Base-by-base conservation (phyloP, 306 rosid genomes). In the Mucuna pruriens region DNA sequence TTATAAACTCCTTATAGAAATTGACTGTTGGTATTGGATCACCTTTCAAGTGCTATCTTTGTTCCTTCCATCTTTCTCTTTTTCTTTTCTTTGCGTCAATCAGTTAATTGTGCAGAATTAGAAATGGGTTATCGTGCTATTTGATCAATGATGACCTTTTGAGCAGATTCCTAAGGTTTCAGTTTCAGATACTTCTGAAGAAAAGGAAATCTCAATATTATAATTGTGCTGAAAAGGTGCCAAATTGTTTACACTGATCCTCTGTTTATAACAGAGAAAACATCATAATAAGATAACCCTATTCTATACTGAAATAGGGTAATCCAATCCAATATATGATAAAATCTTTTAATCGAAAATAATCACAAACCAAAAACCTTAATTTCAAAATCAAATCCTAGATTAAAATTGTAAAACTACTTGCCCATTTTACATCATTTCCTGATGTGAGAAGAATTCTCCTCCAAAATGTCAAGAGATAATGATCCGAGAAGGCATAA, bases 111-210 rank as follows among this genome's bases (percentile, higher is more conserved):
- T 39, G 61, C 31, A 26, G 60, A n/a, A 1, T 36, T 17, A 63
- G 73, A 19, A 38, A 20, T 11, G 13, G 25, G 8, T 39, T 29
- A 60, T 46, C 25, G 4, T 40, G 39, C 8, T 31, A 10, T 63
- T 62, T 63, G 34, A 17, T 62, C 48, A 76, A 36, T 74, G 68
- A 39, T 57, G 42, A 54, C n/a, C 51, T 20, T 65, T 36, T 16
- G 15, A 6, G 29, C 8, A 3, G 48, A 9, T 19, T 39, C 72
- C 49, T 10, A 11, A 64, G 51, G 34, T 40, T 40, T 19, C 33
- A 12, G 33, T 66, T 66, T 66, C 33, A 9, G 16, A 66, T 38
- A 34, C 12, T 66, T 38, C n/a, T 19, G 33, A 66, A 66, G 19
- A 66, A 66, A 39, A 19, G 10, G 5, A 6, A 66, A 19, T 20